Conservation (phyloP, 176 grass and related monocot species). For the Bonia amplexicaulis region DNA sequence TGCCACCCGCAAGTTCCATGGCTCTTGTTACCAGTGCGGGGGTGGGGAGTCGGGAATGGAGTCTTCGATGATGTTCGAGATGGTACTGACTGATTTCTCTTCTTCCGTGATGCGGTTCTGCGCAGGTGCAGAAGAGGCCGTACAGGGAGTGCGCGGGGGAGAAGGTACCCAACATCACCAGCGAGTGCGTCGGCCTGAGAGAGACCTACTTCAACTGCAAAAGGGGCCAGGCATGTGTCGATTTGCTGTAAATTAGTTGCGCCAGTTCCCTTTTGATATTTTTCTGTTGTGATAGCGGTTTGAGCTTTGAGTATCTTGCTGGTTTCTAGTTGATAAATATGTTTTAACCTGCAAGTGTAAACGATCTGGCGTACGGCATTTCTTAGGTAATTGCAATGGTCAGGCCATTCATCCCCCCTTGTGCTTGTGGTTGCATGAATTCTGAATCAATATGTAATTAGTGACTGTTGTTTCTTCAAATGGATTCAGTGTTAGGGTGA, state of each 20-base stretch:
- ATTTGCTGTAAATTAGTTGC: neutral
- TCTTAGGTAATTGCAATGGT: neutral
- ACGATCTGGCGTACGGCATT: neutral
- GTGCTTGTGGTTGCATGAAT: neutral
- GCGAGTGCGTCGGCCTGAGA: constrained; percentile 82
- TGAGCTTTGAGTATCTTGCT: neutral
- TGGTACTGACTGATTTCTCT: neutral
- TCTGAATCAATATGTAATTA: neutral
- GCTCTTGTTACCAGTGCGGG: neutral
- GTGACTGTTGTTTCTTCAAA: neutral
- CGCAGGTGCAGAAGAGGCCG: constrained; percentile 79
- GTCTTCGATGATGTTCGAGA: neutral
- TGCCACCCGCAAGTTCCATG: neutral
- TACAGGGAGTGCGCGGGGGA: constrained; percentile 95
- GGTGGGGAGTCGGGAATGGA: neutral
- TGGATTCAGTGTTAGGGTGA: neutral
- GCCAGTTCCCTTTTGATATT: neutral
- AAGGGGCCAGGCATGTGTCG: constrained; percentile 71
- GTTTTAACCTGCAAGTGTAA: neutral
- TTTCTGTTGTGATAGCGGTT: neutral
- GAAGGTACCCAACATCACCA: constrained; percentile 81
- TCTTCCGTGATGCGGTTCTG: neutral
- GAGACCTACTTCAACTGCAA: constrained; percentile 99
- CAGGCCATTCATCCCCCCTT: neutral
- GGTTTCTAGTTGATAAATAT: neutral